These are phyloP conservation scores for Gleditsia sinensis DNA, from an alignment of 306 rosid genomes.

Conservation along the genomic window DNA sequence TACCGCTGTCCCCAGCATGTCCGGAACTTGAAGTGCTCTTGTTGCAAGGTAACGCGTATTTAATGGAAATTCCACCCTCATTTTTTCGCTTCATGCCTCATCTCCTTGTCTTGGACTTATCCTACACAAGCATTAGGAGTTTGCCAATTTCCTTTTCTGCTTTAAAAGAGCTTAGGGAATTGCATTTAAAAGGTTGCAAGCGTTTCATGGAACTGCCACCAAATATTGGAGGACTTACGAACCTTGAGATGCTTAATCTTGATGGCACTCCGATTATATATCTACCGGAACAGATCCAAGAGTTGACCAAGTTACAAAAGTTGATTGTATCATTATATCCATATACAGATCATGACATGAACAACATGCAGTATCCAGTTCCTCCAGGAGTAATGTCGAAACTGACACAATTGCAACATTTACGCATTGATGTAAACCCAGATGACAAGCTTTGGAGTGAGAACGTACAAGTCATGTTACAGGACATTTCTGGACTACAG, in stretches of 20 bases:
- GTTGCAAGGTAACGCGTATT: not conserved
- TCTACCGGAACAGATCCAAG: not conserved
- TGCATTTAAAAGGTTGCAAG: not conserved
- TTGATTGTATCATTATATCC: not conserved
- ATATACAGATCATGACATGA: not conserved
- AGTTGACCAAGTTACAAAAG: not conserved
- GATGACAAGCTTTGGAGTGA: slow-evolving; percentile 3
- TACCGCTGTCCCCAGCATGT: not conserved
- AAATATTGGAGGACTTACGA: not conserved
- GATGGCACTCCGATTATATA: not conserved
- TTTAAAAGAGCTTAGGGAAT: not conserved
- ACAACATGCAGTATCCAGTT: not conserved
- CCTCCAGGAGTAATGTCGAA: not conserved
- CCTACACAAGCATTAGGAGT: not conserved
- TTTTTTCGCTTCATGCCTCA: not conserved
- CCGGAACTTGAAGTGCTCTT: not conserved
- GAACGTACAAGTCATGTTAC: not conserved
- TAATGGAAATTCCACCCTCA: not conserved
- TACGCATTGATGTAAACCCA: slow-evolving; percentile 4
- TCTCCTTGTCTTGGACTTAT: slow-evolving; percentile 2
- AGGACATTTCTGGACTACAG: not conserved
- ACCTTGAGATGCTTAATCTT: slow-evolving; percentile 4
- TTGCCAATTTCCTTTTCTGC: not conserved
- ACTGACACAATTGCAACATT: not conserved
- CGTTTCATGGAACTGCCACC: not conserved